These are phyloP conservation scores for Elsinoe arachidis DNA, from an alignment of 2,329 filamentous ascomycete species.

Conservation along the genomic window DNA sequence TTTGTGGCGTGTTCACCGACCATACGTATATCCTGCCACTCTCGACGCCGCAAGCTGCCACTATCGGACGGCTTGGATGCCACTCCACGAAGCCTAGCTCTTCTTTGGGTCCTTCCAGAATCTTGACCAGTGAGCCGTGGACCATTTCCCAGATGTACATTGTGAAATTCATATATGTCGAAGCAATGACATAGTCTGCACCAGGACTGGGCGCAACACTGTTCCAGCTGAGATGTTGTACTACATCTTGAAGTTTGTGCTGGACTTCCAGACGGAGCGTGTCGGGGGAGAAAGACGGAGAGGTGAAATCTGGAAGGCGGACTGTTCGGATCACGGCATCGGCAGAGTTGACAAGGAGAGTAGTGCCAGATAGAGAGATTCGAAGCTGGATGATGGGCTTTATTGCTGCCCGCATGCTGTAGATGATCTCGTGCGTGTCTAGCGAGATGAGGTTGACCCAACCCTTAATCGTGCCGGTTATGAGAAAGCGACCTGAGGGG, in stretches of 20 bases:
- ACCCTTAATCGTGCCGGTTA: conserved; percentile 89
- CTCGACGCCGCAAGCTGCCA: conserved; percentile 87
- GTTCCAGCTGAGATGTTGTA: conserved; percentile 93
- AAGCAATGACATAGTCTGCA: conserved; percentile 91
- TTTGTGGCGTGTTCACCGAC: conserved; percentile 89
- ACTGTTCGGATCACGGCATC: conserved; percentile 94
- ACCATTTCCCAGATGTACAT: conserved; percentile 97
- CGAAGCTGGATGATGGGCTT: conserved; percentile 84
- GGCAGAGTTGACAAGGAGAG: conserved; percentile 84
- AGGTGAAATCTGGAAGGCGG: conserved; percentile 65
- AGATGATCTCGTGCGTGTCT: conserved; percentile 69
- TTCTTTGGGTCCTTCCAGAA: conserved; percentile 92
- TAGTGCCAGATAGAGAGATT: conserved; percentile 72
- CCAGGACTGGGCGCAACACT: conserved; percentile 91
- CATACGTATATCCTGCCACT: conserved; percentile 91
- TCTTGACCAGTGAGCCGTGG: conserved; percentile 89
- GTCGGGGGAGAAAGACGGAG: conserved; percentile 63
- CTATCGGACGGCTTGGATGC: conserved; percentile 80
- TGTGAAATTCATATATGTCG: conserved; percentile 96
- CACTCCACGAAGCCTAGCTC: conserved; percentile 95
- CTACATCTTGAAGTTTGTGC: conserved; percentile 97
- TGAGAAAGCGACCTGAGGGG: conserved; percentile 73
- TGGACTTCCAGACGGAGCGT: conserved; percentile 85
- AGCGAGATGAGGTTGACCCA: conserved; percentile 93
- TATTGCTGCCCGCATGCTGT: conserved; percentile 78